Evolutionary conservation across 1,139 yeast genomes (phyloP).

Genomic region (Saccharomyces hybrid): DNA sequence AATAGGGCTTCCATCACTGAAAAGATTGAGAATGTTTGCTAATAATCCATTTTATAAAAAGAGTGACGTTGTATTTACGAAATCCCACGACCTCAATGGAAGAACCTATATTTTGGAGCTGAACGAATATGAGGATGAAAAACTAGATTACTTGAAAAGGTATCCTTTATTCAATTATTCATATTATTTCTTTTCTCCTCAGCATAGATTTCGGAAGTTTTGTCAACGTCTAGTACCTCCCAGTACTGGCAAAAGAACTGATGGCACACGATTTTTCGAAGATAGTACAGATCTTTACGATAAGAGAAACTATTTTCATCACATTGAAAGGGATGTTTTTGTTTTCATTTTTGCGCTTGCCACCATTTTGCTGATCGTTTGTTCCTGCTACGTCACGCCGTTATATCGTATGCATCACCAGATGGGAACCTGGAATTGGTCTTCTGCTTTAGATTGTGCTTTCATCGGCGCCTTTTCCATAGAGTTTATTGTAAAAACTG

Average conservation of each 20-base stretch:
- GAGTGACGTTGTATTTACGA: conserved; percentile 30
- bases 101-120: conserved; percentile 34
- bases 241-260: conserved; percentile 66
- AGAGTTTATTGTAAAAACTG: conserved; percentile 65
- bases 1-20: conserved; percentile 5
- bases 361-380: conserved; percentile 60
- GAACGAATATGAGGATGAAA: conserved; percentile 40
- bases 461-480: conserved; percentile 58
- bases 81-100: conserved; percentile 30
- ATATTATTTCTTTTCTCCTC: conserved; percentile 60
- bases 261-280: conserved; percentile 44
- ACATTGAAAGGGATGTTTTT: conserved; percentile 38
- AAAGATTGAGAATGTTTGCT: conserved; percentile 12
- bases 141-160: conserved; percentile 45
- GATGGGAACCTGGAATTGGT: conserved; percentile 49
- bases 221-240: conserved; percentile 75
- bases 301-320: conserved; percentile 47
- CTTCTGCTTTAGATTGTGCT: conserved; percentile 50
- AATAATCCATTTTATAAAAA: conserved; percentile 37
- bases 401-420: conserved; percentile 42
- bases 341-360: conserved; percentile 50
- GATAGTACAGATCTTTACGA: conserved; percentile 33
- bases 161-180: conserved; percentile 67
- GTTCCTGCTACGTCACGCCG: conserved; percentile 80
- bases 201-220: conserved; percentile 53